Evolutionary conservation across 2,329 filamentous ascomycete species (phyloP), one percentile per base, ranked within the genome.

Genomic region (Aureobasidium lini): DNA sequence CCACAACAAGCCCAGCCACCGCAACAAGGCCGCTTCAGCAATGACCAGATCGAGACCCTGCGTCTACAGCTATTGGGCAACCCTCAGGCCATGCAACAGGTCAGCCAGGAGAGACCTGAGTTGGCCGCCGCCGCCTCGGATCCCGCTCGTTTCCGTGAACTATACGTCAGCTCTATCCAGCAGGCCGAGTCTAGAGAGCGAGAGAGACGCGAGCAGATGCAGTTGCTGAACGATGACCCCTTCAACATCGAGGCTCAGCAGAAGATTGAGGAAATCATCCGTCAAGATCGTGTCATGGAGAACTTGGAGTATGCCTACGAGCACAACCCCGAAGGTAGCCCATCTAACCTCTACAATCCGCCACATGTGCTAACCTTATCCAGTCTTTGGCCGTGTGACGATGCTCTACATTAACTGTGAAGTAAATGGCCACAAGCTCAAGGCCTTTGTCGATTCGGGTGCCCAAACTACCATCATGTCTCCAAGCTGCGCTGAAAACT

Each of bases 391-490:
- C 57, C 84, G 89, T 66, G 94, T 99, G 42, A 91, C 93, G 66
- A 94, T 99, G 86, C 84, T 99, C 49, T 99, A 99, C 74, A 88
- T 97, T 66, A 86, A 95, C 69, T 92, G 96, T 62, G 89, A 95
- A 72, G 94, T 99, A 67, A 99, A 99, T 73, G 88, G 89, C 11
- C 83, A 90, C 66, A 89, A 89, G 60, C 87, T 99, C 67, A 97
- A 96, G 77, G 94, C 93, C 2, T 88, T 99, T 66, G 94, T 99
- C 62, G 94, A 99, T 73, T 97, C 94, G 1, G 94, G 94, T 62
- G 94, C 94, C 28, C 94, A 99, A 76, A 91, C 93, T 29, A 99
- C 94, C 54, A 96, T 99, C 77, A 99, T 99, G 94, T 97, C 93
- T 5, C 94, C 94, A 5, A 81, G 85, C 28, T 96, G 91, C 69